Conservation (phyloP, 257 asterid genomes). For the Echites panduratus region DNA sequence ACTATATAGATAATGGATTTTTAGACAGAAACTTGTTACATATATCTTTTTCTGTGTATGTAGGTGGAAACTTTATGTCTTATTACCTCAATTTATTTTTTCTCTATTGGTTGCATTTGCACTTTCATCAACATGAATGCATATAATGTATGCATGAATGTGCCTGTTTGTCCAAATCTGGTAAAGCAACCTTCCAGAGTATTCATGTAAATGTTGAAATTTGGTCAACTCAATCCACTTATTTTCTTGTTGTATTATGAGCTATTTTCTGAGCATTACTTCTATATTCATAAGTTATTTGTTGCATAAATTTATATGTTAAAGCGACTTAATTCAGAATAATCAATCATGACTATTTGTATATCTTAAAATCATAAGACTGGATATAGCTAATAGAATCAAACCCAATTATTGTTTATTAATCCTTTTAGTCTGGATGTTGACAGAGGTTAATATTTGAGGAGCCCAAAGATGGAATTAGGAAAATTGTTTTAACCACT, state of each 20-base stretch:
- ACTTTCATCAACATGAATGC: background rate
- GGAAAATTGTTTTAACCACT: constrained; percentile 87
- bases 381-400: background rate
- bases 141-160: background rate
- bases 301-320: background rate
- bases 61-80: background rate
- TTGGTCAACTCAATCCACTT: background rate
- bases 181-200: background rate
- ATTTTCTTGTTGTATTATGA: background rate
- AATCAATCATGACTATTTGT: background rate
- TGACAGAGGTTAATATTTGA: constrained; percentile 77
- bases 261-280: background rate
- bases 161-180: background rate
- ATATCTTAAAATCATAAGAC: background rate
- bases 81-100: background rate
- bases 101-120: background rate
- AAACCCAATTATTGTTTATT: constrained; percentile 13
- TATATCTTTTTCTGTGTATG: background rate
- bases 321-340: background rate
- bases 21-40: background rate
- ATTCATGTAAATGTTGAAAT: background rate
- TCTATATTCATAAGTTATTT: background rate
- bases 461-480: constrained; percentile 69
- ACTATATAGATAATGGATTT: background rate
- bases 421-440: constrained; percentile 24